Conservation (phyloP, 164 flowering plant genomes). For the Berberis thunbergii region DNA sequence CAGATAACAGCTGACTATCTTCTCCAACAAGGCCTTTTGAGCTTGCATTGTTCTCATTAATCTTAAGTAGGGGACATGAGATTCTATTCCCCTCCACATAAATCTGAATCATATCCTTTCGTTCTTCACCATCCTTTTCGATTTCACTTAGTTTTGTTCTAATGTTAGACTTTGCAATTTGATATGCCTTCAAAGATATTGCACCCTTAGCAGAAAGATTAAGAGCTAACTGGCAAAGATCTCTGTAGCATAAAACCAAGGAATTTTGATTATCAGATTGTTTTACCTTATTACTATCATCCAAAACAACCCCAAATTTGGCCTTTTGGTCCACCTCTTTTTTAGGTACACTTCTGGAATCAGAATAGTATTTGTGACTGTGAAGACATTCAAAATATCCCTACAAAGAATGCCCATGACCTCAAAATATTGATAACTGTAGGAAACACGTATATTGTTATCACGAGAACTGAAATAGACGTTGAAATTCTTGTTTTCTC, state of each 20-base stretch:
- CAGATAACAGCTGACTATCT: slow-evolving; percentile 6
- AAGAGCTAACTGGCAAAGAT: slow-evolving; percentile 13
- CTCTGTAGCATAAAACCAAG: slow-evolving; percentile 8
- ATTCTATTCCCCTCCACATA: slow-evolving; percentile 1
- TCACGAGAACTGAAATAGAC: slow-evolving; percentile 8
- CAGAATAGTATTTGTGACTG: slow-evolving; percentile 9
- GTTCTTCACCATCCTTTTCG: slow-evolving; percentile 13
- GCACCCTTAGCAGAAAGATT: slow-evolving; percentile 15
- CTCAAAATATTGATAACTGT: slow-evolving; percentile 12
- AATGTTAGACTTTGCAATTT: slow-evolving; percentile 8
- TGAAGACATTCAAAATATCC: slow-evolving; percentile 12
- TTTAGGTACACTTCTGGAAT: slow-evolving; percentile 14
- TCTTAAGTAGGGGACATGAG: slow-evolving; percentile 1
- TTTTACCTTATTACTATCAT: slow-evolving; percentile 3
- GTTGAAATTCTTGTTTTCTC: slow-evolving; percentile 5
- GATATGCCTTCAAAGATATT: slow-evolving; percentile 11
- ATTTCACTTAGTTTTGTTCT: slow-evolving; percentile 8
- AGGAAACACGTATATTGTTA: slow-evolving; percentile 8
- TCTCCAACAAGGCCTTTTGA: slow-evolving; percentile 3
- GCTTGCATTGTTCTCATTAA: slow-evolving; percentile 1
- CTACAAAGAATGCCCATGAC: slow-evolving; percentile 12
- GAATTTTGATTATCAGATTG: slow-evolving; percentile 8
- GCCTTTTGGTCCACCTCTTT: slow-evolving; percentile 21
- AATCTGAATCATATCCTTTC: background rate
- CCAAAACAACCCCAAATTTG: slow-evolving; percentile 6